phyloP scores from a whole-genome alignment of 208 protist species.

The Acanthamoeba divionensis region DNA sequence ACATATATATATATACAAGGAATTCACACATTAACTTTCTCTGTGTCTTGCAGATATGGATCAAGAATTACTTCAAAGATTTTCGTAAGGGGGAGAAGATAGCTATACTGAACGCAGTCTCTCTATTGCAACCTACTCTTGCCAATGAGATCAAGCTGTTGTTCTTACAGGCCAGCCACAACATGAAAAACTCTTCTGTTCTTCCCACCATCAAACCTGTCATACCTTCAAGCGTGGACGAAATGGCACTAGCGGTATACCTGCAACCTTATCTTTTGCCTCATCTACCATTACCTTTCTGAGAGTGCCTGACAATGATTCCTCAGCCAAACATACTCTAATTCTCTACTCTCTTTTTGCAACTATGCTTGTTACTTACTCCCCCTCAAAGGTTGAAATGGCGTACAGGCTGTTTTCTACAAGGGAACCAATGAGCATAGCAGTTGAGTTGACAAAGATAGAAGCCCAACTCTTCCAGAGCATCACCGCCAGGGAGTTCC shows the following conservation, averaged over 20 bases:
- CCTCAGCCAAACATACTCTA: too few species aligned
- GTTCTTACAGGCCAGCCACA: conserved; percentile 18
- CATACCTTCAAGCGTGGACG: neutral
- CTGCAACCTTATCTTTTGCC: neutral
- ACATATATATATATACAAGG: too few species aligned
- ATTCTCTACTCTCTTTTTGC: too few species aligned
- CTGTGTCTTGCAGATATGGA: conserved; percentile 21
- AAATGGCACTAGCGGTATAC: neutral
- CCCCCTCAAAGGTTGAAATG: neutral
- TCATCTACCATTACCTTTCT: neutral
- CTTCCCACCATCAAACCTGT: neutral
- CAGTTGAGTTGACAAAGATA: neutral
- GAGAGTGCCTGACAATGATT: neutral
- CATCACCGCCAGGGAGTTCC: conserved; percentile 31
- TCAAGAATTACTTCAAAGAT: neutral
- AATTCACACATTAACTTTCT: too few species aligned
- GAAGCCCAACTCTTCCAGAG: neutral
- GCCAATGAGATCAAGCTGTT: conserved; percentile 43
- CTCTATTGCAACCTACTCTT: neutral
- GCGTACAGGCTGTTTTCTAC: neutral
- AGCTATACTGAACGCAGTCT: neutral
- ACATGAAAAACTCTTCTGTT: neutral
- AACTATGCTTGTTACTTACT: neutral
- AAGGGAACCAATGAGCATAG: neutral
- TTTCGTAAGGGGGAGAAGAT: neutral